phyloP scores from a whole-genome alignment of 257 asterid genomes.

The Solanum neorickii region DNA sequence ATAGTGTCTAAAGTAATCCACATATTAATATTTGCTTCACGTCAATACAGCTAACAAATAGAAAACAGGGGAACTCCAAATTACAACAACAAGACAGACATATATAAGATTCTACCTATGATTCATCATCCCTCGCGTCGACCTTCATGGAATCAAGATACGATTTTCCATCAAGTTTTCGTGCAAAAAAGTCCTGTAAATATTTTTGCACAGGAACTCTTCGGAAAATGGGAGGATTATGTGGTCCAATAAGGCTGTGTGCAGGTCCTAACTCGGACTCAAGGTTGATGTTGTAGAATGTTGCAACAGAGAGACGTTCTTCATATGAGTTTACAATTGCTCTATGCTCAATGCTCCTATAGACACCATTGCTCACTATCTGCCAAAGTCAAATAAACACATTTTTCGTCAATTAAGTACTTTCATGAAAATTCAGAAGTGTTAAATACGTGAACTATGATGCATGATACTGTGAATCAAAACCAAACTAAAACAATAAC shows the following conservation, averaged over 20 bases:
- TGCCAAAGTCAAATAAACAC: background rate
- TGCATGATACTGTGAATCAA: background rate
- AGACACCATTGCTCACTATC: slow-evolving; percentile 43
- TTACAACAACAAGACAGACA: background rate
- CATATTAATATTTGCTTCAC: no score
- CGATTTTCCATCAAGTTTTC: slow-evolving; percentile 29
- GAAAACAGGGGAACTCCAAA: background rate
- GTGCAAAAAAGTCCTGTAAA: slow-evolving; percentile 27
- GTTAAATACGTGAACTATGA: background rate
- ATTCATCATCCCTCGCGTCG: background rate
- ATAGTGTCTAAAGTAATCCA: no score
- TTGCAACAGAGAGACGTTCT: slow-evolving; percentile 41
- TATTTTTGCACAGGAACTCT: slow-evolving; percentile 11
- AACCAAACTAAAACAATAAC: background rate
- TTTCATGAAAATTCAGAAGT: background rate
- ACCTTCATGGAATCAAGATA: slow-evolving; percentile 34
- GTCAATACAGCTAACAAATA: no score
- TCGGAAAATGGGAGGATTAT: slow-evolving; percentile 27
- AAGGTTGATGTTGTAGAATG: slow-evolving; percentile 27
- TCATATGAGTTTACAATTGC: slow-evolving; percentile 29
- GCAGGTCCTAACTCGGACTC: slow-evolving; percentile 42
- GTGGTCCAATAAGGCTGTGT: slow-evolving; percentile 19
- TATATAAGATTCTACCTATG: background rate
- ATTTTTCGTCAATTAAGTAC: background rate
- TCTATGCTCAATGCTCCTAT: slow-evolving; percentile 43